These are phyloP conservation scores for Phytophthora meadii DNA, from an alignment of 352 stramenopile species.

Conservation along the genomic window DNA sequence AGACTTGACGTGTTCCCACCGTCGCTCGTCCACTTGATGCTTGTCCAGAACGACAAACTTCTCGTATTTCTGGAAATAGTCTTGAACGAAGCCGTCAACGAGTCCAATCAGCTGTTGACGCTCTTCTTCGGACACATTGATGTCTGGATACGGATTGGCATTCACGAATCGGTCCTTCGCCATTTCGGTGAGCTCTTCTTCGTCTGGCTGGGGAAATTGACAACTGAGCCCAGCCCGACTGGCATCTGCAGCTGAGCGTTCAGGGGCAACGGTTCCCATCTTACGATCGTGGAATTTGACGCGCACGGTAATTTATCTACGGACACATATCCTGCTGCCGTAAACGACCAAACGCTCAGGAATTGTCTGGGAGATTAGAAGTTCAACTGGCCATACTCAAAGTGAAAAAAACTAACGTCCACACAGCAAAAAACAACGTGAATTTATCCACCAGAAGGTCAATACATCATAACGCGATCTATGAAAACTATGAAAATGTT, in stretches of 20 bases:
- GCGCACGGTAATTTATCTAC: background rate
- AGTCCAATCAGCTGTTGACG: conserved; percentile 11
- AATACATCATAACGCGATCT: too few relatives aligned
- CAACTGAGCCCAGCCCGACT: conserved; percentile 15
- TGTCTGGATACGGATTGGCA: conserved; percentile 11
- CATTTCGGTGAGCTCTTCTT: conserved; percentile 1
- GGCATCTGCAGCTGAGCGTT: conserved; percentile 10
- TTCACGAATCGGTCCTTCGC: conserved; percentile 14
- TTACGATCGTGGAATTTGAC: conserved; percentile 5
- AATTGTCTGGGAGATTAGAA: conserved; percentile 14
- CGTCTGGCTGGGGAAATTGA: conserved; percentile 5
- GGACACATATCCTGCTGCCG: background rate
- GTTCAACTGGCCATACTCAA: conserved; percentile 9
- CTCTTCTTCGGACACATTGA: conserved; percentile 21
- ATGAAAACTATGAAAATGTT: too few relatives aligned
- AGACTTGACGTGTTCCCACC: conserved; percentile 33
- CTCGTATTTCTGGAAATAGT: conserved; percentile 36
- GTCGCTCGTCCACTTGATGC: conserved; percentile 21
- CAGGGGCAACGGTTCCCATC: conserved; percentile 12
- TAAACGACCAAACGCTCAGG: conserved; percentile 7
- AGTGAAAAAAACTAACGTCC: background rate
- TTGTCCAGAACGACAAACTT: conserved; percentile 25
- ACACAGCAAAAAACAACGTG: background rate
- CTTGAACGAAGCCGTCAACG: conserved; percentile 13
- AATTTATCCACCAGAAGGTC: conserved; percentile 17